These are phyloP conservation scores for Cyberlindnera xylosilytica DNA, from an alignment of 805 yeast species.

Conservation along the genomic window DNA sequence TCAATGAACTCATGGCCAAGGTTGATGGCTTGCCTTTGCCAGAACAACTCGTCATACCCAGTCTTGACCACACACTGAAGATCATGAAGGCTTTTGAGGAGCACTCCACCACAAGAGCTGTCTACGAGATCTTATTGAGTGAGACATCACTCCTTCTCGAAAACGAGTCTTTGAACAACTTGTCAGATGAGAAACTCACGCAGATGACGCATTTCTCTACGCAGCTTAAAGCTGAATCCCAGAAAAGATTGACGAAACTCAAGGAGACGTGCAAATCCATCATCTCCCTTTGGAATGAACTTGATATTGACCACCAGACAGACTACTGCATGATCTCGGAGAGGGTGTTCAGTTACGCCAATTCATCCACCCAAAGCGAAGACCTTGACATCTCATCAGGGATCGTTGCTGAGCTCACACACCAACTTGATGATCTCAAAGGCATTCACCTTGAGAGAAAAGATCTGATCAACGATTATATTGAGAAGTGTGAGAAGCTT, in stretches of 20 bases:
- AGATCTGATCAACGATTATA: slow-evolving; percentile 20
- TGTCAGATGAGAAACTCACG: slow-evolving; percentile 20
- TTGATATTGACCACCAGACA: slow-evolving; percentile 21
- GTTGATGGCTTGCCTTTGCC: slow-evolving; percentile 11
- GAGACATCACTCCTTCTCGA: slow-evolving; percentile 23
- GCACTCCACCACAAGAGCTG: slow-evolving; percentile 10
- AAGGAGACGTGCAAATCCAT: slow-evolving; percentile 16
- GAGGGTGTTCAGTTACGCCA: slow-evolving; percentile 13
- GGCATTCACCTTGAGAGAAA: slow-evolving; percentile 15
- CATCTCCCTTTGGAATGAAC: slow-evolving; percentile 19
- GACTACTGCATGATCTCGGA: slow-evolving; percentile 22
- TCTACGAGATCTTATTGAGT: slow-evolving; percentile 20
- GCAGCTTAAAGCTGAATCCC: slow-evolving; percentile 20
- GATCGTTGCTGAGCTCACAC: slow-evolving; percentile 12
- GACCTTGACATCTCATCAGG: slow-evolving; percentile 14
- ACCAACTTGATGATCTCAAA: slow-evolving; percentile 12
- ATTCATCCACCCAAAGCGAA: neutral
- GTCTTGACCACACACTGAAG: slow-evolving; percentile 4
- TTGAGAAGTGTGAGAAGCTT: slow-evolving; percentile 42
- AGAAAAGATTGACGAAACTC: slow-evolving; percentile 14
- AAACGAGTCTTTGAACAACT: slow-evolving; percentile 20
- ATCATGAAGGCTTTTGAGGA: slow-evolving; percentile 9
- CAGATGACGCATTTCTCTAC: slow-evolving; percentile 7
- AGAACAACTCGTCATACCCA: slow-evolving; percentile 18
- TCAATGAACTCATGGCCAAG: slow-evolving; percentile 7